Evolutionary conservation across 2,329 filamentous ascomycete genomes (phyloP), one percentile per base, ranked within the genome.

Genomic region (Nectriaceae sp.): DNA sequence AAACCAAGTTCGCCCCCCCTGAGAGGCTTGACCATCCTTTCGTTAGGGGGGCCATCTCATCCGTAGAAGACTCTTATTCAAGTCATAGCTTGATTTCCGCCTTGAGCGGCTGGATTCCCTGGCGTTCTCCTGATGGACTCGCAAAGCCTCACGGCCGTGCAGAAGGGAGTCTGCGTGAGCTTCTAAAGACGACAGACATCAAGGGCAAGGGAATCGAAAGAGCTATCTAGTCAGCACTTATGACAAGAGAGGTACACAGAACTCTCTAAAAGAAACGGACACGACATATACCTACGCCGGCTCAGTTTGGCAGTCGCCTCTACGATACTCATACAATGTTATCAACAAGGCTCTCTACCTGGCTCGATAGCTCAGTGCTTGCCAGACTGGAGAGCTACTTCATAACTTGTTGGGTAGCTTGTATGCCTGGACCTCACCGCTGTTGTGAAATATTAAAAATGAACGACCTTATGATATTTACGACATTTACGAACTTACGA

Each of bases 151-250:
- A 65, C 44, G 73, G 76, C 50, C 74, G 79, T 57, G 82, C 82
- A 1, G 80, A 83, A 61, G 79, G 79, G 2, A 83, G 76, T 45
- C 66, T 85, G 19, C 71, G 79, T 45, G 74, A 80, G 36, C 61
- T 85, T 16, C 65, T 85, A 11, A 77, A 70, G 53, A 60, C 58
- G 13, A 60, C 65, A 4, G 64, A 69, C 33, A 40, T 52, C 31
- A 72, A 71, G 52, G 69, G 66, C 8, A 73, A 73, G 48, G 61
- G 57, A 1, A 52, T 64, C 2, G 65, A 68, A 26, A 56, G 50
- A 11, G 33, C 51, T 11, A 46, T 44, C 11, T 52, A 43, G 40
- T 11, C 45, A 29, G 42, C 39, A 33, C 54, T 22, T 53, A 22
- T 3, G 19, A 21, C 19, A n/a, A 16, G 59, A 61, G 60, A 62